Evolutionary conservation across 192 early-diverging fungal species (phyloP).

Genomic region (Coemansia guatemalensis): DNA sequence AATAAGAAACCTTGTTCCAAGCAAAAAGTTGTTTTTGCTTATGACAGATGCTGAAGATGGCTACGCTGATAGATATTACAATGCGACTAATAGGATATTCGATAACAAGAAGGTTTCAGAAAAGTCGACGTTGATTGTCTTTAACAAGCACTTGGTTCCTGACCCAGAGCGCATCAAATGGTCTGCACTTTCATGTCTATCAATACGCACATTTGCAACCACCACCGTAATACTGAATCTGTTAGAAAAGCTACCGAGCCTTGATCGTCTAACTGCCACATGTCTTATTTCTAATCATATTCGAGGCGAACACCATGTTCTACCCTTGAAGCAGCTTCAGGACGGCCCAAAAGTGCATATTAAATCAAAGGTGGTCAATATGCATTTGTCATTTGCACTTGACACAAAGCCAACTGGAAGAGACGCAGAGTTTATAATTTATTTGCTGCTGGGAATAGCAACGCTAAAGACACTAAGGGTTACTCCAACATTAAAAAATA

Average conservation of each 20-base stretch:
- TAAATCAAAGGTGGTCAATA: neutral
- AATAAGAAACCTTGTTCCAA: neutral
- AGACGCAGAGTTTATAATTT: slow-evolving; percentile 11
- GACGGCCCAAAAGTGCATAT: neutral
- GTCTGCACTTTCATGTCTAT: neutral
- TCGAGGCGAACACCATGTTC: neutral
- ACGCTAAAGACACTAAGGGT: neutral
- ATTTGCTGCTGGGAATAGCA: neutral
- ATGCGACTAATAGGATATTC: slow-evolving; percentile 4
- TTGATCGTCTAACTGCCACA: slow-evolving; percentile 1
- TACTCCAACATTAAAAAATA: neutral
- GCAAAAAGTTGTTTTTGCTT: slow-evolving; percentile 3
- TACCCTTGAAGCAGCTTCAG: neutral
- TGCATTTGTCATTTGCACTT: slow-evolving; percentile 6
- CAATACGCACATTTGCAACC: slow-evolving; percentile 1
- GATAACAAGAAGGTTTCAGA: neutral
- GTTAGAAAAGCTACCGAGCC: slow-evolving; percentile 6
- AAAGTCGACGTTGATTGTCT: neutral
- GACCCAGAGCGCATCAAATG: slow-evolving; percentile 6
- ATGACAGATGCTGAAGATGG: neutral
- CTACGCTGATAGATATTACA: neutral
- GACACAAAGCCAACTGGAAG: neutral
- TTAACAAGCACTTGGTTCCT: slow-evolving; percentile 7
- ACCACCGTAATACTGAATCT: neutral
- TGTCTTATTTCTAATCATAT: slow-evolving; percentile 15